Conservation (phyloP, 805 yeast species). For the Tetrapisispora fleetii region DNA sequence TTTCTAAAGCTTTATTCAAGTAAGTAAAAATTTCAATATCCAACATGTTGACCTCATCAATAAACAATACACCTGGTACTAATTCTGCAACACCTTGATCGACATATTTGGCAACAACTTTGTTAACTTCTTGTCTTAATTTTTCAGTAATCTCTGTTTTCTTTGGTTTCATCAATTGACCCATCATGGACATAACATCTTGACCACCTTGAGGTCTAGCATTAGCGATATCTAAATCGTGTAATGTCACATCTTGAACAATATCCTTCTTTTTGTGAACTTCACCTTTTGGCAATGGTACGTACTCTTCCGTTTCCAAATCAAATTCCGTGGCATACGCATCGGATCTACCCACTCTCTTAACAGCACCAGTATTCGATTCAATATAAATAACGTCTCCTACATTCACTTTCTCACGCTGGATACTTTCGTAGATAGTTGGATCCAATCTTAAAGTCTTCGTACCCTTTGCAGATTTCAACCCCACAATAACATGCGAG, state of each 20-base stretch:
- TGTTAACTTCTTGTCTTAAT: conserved; percentile 84
- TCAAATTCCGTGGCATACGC: conserved; percentile 98
- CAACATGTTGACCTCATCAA: conserved; percentile 97
- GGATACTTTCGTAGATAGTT: conserved; percentile 84
- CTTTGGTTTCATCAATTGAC: conserved; percentile 89
- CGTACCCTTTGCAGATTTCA: conserved; percentile 86
- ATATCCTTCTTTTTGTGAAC: conserved; percentile 97
- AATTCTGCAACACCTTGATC: conserved; percentile 98
- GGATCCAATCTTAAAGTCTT: conserved; percentile 86
- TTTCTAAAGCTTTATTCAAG: conserved; percentile 86
- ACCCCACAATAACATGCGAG: conserved; percentile 85
- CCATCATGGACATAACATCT: conserved; percentile 92
- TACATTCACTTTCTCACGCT: conserved; percentile 85
- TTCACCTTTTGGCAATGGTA: conserved; percentile 97
- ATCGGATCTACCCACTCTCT: conserved; percentile 96
- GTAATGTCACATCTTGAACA: conserved; percentile 93
- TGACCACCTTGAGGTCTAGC: conserved; percentile 97
- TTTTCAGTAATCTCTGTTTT: conserved; percentile 97
- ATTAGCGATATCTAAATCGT: conserved; percentile 93
- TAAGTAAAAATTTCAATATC: conserved; percentile 96
- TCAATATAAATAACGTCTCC: conserved; percentile 98
- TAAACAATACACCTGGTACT: conserved; percentile 94
- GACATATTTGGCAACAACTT: conserved; percentile 89
- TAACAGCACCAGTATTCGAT: conserved; percentile 94
- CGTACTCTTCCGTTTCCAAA: conserved; percentile 96